Evolutionary conservation across 2,329 filamentous ascomycete species (phyloP).

Genomic region (Fusarium bulbicola): DNA sequence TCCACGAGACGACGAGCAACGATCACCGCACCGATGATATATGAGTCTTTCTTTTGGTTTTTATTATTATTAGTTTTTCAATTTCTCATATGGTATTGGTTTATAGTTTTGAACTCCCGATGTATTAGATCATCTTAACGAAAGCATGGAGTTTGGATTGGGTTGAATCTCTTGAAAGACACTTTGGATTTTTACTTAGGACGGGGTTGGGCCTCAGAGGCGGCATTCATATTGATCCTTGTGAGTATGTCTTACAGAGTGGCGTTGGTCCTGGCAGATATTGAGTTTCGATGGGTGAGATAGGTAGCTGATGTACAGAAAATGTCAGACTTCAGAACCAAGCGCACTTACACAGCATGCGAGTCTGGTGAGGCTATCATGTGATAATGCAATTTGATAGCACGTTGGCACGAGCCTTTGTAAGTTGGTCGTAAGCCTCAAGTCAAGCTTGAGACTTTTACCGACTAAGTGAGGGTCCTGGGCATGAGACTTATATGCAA

Average conservation of each 20-base stretch:
- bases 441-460: background rate
- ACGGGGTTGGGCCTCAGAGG: background rate
- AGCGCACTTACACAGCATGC: background rate
- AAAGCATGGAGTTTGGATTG: slow-evolving; percentile 41
- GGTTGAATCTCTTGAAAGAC: slow-evolving; percentile 6
- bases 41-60: slow-evolving; percentile 5
- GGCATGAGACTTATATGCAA: slow-evolving; percentile 12
- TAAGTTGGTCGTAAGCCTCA: background rate
- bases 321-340: background rate
- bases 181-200: background rate
- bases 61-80: background rate
- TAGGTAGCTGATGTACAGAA: background rate
- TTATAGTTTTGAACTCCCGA: slow-evolving; percentile 1
- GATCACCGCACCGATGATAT: slow-evolving; percentile 23
- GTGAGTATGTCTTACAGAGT: background rate
- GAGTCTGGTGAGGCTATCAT: background rate
- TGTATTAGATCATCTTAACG: slow-evolving; percentile 20
- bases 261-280: background rate
- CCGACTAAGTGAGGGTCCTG: background rate
- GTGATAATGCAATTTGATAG: background rate
- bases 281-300: background rate
- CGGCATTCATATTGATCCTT: background rate
- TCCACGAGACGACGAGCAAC: slow-evolving; percentile 34
- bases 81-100: background rate
- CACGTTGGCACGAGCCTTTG: background rate